phyloP scores from a whole-genome alignment of 1,284 basidiomycete species.

The Termitomyces sp. region DNA sequence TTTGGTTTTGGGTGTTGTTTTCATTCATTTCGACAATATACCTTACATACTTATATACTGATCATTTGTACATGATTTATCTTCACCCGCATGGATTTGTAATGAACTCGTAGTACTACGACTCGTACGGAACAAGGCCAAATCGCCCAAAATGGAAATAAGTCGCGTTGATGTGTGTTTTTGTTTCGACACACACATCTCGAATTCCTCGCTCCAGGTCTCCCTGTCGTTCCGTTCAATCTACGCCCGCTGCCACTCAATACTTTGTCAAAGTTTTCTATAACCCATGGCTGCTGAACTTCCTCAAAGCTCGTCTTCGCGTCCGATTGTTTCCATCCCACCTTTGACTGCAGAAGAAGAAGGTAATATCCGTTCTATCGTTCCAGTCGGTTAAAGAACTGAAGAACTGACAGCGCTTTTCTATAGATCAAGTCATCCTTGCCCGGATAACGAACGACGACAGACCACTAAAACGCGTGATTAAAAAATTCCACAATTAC shows the following conservation, averaged over 20 bases:
- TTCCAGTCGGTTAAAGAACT: conserved; percentile 8
- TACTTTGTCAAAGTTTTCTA: neutral
- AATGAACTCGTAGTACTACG: neutral
- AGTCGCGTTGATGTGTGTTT: neutral
- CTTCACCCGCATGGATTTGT: neutral
- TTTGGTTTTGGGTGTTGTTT: neutral
- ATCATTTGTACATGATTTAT: neutral
- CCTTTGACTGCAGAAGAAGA: conserved; percentile 62
- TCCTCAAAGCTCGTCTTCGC: conserved; percentile 11
- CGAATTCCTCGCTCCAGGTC: too few species aligned
- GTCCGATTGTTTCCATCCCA: conserved; percentile 28
- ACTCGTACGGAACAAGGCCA: neutral
- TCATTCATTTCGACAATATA: neutral
- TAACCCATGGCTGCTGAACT: conserved; percentile 5
- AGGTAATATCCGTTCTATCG: conserved; percentile 34
- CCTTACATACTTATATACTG: neutral
- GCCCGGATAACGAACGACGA: conserved; percentile 74
- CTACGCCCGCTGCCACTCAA: neutral
- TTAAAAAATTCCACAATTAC: conserved; percentile 75
- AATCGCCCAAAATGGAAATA: conserved; percentile 1
- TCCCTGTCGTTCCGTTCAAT: neutral
- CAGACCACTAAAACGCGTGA: conserved; percentile 64
- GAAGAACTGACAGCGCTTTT: conserved; percentile 20
- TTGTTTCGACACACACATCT: too few species aligned
- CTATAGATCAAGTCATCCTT: conserved; percentile 68